Evolutionary conservation across 2,329 filamentous ascomycete genomes (phyloP), one percentile per base, ranked within the genome.

Genomic region (Pezicula rhizophila): DNA sequence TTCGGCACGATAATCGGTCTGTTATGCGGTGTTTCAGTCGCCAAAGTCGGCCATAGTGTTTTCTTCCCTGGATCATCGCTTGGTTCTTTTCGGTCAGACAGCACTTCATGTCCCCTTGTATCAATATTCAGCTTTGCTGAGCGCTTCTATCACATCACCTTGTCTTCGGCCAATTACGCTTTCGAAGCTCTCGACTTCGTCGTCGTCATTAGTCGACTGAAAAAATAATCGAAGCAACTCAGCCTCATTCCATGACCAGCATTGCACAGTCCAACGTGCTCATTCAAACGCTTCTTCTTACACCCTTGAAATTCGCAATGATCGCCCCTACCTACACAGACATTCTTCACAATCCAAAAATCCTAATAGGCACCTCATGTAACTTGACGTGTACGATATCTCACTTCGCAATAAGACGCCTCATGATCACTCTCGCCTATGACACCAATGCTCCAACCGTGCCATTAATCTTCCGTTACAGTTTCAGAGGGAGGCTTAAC

Each of bases 101-200:
- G 60, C 63, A 63, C 55, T 52, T 61, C 54, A 61, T 62, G 54
- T 60, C 56, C 56, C 55, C 61, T 58, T 66, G 64, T 66, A 66
- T 59, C 59, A 66, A 45, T 64, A 66, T 63, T 62, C 57, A 63
- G 55, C 58, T 60, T 60, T 59, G 54, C 55, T 56, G 20, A 60
- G 58, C 57, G 62, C 54, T 58, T 58, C 50, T 63, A 52, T 59
- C 51, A 54, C 56, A 55, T 49, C 53, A 42, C 52, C 20, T 35
- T 43, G 47, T 52, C 42, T 58, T 58, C 58, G 57, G 58, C 57
- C 57, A 52, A 52, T 54, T 54, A 57, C 54, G 51, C 53, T 56
- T 55, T 62, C 58, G 57, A 54, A 58, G 49, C 50, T 57, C 37
- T 60, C 59, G 60, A 61, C 61, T 60, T 60, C 55, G 56, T 64